Percentiles rank a stretch among this genome's conserved stretches.
These are phyloP conservation scores for Epicoccum nigrum DNA, from an alignment of 2,329 filamentous ascomycete species.

Conservation along the genomic window DNA sequence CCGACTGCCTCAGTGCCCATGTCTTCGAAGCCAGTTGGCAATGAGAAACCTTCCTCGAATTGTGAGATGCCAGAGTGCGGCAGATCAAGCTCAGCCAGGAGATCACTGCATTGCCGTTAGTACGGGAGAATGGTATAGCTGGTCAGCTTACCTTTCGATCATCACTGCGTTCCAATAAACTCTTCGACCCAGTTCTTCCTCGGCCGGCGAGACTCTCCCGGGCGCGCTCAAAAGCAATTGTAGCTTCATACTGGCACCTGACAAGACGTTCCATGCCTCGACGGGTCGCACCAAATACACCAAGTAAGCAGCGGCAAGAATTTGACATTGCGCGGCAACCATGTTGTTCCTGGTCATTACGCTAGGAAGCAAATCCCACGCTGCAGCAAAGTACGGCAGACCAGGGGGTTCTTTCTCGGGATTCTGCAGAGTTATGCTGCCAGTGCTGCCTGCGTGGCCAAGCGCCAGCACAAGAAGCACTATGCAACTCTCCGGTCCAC, in stretches of 20 bases:
- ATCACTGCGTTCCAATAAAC: constrained; percentile 86
- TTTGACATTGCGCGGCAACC: constrained; percentile 78
- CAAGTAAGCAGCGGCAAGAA: constrained; percentile 79
- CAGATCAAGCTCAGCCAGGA: constrained; percentile 78
- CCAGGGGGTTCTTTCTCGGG: constrained; percentile 75
- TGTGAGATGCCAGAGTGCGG: constrained; percentile 83
- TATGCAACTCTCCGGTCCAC: constrained; percentile 82
- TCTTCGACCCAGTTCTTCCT: constrained; percentile 75
- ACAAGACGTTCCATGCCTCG: constrained; percentile 82
- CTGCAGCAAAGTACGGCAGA: constrained; percentile 78
- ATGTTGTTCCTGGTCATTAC: constrained; percentile 83
- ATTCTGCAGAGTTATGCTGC: constrained; percentile 75
- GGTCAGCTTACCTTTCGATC: constrained; percentile 64
- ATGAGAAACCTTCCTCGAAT: constrained; percentile 78
- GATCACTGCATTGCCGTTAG: constrained; percentile 55
- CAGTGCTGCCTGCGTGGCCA: constrained; percentile 75
- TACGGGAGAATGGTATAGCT: neutral
- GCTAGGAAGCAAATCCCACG: constrained; percentile 76
- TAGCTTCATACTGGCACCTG: constrained; percentile 80
- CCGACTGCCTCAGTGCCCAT: constrained; percentile 70
- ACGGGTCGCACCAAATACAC: constrained; percentile 83
- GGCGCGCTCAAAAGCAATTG: constrained; percentile 78
- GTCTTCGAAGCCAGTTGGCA: constrained; percentile 77
- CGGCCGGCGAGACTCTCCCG: constrained; percentile 70
- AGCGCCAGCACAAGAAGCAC: constrained; percentile 79